phyloP scores from a whole-genome alignment of 1,284 basidiomycete genomes.

The Mycena sp. region DNA sequence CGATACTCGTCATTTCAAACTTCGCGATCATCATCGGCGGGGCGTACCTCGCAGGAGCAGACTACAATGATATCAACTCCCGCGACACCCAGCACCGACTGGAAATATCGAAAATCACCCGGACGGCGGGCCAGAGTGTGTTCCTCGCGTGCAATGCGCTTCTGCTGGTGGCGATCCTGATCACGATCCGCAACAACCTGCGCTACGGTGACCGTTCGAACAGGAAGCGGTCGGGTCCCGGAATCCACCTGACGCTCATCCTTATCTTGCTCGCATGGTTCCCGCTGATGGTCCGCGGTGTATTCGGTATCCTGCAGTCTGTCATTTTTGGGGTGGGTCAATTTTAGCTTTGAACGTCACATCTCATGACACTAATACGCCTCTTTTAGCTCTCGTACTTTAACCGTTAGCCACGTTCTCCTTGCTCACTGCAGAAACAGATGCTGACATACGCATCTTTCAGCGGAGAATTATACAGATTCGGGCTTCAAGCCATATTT shows the following conservation, averaged over 20 bases:
- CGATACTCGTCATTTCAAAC: slow-evolving; percentile 42
- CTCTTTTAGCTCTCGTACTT: slow-evolving; percentile 3
- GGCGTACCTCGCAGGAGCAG: slow-evolving; percentile 38
- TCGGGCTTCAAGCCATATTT: slow-evolving; percentile 39
- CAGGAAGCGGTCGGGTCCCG: no score
- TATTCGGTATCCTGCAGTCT: slow-evolving; percentile 43
- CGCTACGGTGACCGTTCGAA: slow-evolving; percentile 15
- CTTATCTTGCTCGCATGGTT: slow-evolving; percentile 40
- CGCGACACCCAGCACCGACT: slow-evolving; percentile 27
- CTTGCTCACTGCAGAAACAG: slow-evolving; percentile 23
- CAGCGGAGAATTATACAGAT: slow-evolving; percentile 38
- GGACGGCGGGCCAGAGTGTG: slow-evolving; percentile 41
- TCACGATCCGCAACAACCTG: slow-evolving; percentile 33
- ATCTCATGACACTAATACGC: not conserved
- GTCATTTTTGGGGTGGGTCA: slow-evolving; percentile 15
- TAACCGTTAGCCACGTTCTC: not conserved
- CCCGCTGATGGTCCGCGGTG: slow-evolving; percentile 41
- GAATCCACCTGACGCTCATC: slow-evolving; percentile 38
- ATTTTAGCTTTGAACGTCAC: not conserved
- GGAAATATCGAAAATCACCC: slow-evolving; percentile 37
- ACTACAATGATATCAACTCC: slow-evolving; percentile 26
- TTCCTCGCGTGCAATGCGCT: slow-evolving; percentile 40
- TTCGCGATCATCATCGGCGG: slow-evolving; percentile 42
- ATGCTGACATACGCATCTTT: slow-evolving; percentile 30
- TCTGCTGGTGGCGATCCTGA: slow-evolving; percentile 36